These are phyloP conservation scores for Pythium aristosporum DNA, from an alignment of 352 stramenopile genomes.

Conservation along the genomic window DNA sequence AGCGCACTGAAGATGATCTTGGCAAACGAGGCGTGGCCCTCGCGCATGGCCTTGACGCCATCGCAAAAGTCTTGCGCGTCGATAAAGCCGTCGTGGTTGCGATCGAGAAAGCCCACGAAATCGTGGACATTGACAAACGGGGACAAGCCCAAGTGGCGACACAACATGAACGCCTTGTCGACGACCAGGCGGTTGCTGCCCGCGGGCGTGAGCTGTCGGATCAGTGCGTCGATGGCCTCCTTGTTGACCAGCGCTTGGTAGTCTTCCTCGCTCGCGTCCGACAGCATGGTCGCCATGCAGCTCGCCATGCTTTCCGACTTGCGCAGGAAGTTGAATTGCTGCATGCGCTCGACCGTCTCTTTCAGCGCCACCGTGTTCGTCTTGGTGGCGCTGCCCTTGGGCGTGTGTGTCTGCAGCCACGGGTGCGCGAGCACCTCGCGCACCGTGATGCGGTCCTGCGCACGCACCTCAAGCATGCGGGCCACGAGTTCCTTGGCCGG, in stretches of 20 bases:
- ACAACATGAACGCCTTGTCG: slow-evolving; percentile 49
- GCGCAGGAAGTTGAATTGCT: slow-evolving; percentile 79
- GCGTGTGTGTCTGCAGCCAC: slow-evolving; percentile 45
- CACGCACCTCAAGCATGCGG: slow-evolving; percentile 72
- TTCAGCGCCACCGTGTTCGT: slow-evolving; percentile 32
- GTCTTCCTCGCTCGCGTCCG: slow-evolving; percentile 53
- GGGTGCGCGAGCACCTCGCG: slow-evolving; percentile 60
- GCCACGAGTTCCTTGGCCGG: slow-evolving; percentile 66
- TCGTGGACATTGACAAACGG: slow-evolving; percentile 59
- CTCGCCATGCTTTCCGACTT: slow-evolving; percentile 77
- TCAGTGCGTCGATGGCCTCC: slow-evolving; percentile 61
- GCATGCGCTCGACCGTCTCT: slow-evolving; percentile 48
- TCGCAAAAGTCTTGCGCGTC: slow-evolving; percentile 68
- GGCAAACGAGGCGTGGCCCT: slow-evolving; percentile 54
- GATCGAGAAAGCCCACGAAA: slow-evolving; percentile 67
- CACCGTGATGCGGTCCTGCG: slow-evolving; percentile 70
- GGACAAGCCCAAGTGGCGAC: slow-evolving; percentile 55
- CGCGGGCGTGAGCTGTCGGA: slow-evolving; percentile 58
- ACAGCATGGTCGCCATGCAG: slow-evolving; percentile 60
- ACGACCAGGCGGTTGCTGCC: slow-evolving; percentile 48
- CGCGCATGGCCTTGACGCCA: slow-evolving; percentile 54
- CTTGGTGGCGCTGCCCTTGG: background rate
- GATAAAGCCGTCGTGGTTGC: slow-evolving; percentile 72
- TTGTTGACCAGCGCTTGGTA: slow-evolving; percentile 55
- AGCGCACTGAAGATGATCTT: slow-evolving; percentile 66